phyloP scores from a whole-genome alignment of 2,329 filamentous ascomycete genomes.

The Podosphaera fusca region DNA sequence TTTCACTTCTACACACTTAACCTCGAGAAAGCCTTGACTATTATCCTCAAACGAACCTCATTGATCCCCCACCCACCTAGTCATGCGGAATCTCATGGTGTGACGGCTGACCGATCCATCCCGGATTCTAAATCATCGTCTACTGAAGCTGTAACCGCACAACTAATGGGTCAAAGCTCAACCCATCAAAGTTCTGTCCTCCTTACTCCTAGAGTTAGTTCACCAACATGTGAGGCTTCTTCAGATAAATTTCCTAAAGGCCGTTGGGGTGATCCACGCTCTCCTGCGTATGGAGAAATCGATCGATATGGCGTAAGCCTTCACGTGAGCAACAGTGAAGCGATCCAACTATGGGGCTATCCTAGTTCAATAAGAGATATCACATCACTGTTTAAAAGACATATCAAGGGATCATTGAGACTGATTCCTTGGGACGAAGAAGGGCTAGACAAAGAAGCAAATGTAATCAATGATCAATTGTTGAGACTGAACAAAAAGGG shows the following conservation, averaged over 20 bases:
- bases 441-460: slow-evolving; percentile 61
- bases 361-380: slow-evolving; percentile 51
- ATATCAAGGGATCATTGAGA: slow-evolving; percentile 55
- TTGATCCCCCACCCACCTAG: slow-evolving; percentile 39
- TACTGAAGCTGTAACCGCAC: no score
- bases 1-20: slow-evolving; percentile 98
- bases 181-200: no score
- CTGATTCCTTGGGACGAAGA: slow-evolving; percentile 92
- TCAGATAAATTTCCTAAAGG: slow-evolving; percentile 99
- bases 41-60: slow-evolving; percentile 68
- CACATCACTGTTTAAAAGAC: slow-evolving; percentile 54
- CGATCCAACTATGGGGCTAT: slow-evolving; percentile 64
- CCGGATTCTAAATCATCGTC: no score
- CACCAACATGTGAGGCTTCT: slow-evolving; percentile 76
- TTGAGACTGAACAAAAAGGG: slow-evolving; percentile 54
- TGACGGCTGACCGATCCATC: no score
- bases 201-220: slow-evolving; percentile 18
- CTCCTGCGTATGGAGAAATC: slow-evolving; percentile 85
- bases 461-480: slow-evolving; percentile 54
- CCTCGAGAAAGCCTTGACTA: slow-evolving; percentile 82
- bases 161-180: no score
- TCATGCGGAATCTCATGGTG: no score
- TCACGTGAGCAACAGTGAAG: slow-evolving; percentile 69
- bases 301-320: slow-evolving; percentile 95
- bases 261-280: slow-evolving; percentile 79